Conservation (phyloP, 2,329 filamentous ascomycete species). For the Phialocephala sp. region DNA sequence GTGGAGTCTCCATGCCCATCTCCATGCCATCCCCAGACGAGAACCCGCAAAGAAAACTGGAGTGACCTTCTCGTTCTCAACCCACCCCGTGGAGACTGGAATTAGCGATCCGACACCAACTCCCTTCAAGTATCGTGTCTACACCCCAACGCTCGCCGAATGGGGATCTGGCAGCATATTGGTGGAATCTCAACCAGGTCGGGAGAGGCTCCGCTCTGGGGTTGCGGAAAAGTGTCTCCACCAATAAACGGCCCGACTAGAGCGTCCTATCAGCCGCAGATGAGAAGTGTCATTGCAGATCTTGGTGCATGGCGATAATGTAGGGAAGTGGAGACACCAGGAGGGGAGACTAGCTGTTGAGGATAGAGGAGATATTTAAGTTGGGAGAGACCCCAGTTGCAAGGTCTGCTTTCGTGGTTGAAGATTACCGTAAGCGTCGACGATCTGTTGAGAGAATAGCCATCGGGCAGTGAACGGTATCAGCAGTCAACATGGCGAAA, state of each 20-base stretch:
- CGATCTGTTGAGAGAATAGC: neutral
- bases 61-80: neutral
- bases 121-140: neutral
- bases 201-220: constrained; percentile 1
- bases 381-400: neutral
- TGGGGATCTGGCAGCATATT: neutral
- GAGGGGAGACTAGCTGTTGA: neutral
- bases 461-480: neutral
- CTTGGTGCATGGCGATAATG: constrained; percentile 4
- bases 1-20: neutral
- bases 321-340: neutral
- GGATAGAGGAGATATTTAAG: neutral
- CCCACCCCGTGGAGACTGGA: neutral
- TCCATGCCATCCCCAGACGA: neutral
- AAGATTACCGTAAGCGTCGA: neutral
- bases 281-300: neutral
- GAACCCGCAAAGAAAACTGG: neutral
- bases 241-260: constrained; percentile 6
- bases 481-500: neutral
- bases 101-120: neutral
- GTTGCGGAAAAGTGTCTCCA: constrained; percentile 6
- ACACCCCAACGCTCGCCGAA: neutral
- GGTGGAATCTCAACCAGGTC: neutral
- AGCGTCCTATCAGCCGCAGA: neutral
- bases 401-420: neutral